Evolutionary conservation across 805 yeast genomes (phyloP).

Genomic region (Debaryomyces maramus): DNA sequence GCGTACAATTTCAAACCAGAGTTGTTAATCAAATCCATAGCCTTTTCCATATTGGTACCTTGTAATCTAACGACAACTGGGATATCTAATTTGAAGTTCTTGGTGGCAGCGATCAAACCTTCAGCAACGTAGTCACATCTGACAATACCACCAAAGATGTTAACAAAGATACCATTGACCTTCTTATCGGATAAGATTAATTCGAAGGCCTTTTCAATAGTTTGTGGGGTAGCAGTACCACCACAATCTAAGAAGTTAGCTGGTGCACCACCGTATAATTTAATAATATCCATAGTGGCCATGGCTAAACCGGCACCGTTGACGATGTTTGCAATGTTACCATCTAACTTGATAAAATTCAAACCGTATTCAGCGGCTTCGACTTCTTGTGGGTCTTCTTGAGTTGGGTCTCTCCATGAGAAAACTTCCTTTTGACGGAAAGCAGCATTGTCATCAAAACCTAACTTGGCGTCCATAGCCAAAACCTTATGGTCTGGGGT

Average conservation of each 20-base stretch:
- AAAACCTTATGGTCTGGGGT: conserved; percentile 85
- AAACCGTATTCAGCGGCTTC: conserved; percentile 86
- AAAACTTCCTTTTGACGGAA: conserved; percentile 94
- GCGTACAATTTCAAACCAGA: conserved; percentile 93
- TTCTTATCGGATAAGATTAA: conserved; percentile 85
- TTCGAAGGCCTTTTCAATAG: conserved; percentile 95
- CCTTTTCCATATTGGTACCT: conserved; percentile 93
- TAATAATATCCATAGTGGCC: conserved; percentile 99
- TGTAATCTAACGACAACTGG: conserved; percentile 98
- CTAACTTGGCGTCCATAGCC: conserved; percentile 99
- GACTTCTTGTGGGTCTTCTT: conserved; percentile 97
- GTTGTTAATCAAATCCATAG: conserved; percentile 78
- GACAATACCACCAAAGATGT: conserved; percentile 99
- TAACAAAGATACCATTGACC: conserved; percentile 94
- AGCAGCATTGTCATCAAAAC: conserved; percentile 94
- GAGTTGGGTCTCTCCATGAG: conserved; percentile 95
- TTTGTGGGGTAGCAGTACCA: conserved; percentile 99
- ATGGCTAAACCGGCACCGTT: conserved; percentile 99
- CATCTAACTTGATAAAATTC: conserved; percentile 96
- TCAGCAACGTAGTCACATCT: conserved; percentile 98
- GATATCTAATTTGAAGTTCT: conserved; percentile 82
- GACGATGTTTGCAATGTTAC: conserved; percentile 97
- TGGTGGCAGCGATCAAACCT: conserved; percentile 94
- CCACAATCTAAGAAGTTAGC: conserved; percentile 99
- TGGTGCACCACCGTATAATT: conserved; percentile 97